Percentiles rank a stretch among this genome's conserved stretches.
These are phyloP conservation scores for Chytridium lagenaria DNA, from an alignment of 371 early-diverging fungal species.

Conservation along the genomic window DNA sequence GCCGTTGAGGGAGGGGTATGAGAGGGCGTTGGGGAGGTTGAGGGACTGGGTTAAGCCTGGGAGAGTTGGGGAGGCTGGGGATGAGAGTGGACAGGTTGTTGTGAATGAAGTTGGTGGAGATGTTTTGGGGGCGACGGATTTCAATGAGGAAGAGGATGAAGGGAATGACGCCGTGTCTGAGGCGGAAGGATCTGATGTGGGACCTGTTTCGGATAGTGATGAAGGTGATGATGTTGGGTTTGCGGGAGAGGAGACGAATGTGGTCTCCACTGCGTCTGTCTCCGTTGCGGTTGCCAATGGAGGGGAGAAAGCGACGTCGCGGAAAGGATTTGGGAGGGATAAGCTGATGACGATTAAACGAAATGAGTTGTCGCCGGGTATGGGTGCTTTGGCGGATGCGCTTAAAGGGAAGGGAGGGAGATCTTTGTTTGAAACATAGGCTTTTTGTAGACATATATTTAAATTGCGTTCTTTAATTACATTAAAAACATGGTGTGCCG, in stretches of 20 bases:
- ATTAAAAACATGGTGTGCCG: too few species aligned
- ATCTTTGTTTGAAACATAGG: too few species aligned
- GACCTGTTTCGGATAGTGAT: not conserved
- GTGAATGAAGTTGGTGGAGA: not conserved
- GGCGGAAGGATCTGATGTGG: not conserved
- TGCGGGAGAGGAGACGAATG: not conserved
- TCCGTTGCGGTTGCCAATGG: not conserved
- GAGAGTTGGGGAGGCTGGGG: not conserved
- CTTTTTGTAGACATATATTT: too few species aligned
- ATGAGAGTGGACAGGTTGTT: not conserved
- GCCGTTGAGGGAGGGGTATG: constrained; percentile 28
- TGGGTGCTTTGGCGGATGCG: not conserved
- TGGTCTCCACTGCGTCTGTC: not conserved
- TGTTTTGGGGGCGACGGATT: not conserved
- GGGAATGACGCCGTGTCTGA: not conserved
- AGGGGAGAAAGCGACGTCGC: not conserved
- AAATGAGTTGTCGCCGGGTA: not conserved
- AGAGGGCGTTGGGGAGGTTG: constrained; percentile 27
- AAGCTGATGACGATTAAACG: not conserved
- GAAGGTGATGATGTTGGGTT: not conserved
- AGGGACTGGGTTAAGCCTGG: constrained; percentile 25
- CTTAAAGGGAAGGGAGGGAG: not conserved
- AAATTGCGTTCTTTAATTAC: too few species aligned
- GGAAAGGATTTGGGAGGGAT: not conserved
- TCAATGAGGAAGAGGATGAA: constrained; percentile 3